Percentiles rank a stretch among this genome's conserved stretches.
phyloP scores from a whole-genome alignment of 805 yeast genomes.

The Candida nanaspora region DNA sequence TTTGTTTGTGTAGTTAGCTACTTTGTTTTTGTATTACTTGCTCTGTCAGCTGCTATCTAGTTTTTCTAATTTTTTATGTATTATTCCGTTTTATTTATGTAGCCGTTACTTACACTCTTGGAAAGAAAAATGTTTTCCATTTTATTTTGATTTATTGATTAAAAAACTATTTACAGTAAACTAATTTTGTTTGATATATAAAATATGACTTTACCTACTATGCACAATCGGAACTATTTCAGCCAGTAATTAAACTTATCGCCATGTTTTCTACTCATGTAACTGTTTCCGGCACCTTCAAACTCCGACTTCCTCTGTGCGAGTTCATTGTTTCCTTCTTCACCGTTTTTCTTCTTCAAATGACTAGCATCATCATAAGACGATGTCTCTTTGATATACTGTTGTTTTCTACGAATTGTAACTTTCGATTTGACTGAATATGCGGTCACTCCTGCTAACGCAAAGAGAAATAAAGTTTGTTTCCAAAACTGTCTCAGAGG shows the following conservation, averaged over 20 bases:
- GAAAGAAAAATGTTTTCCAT: no score
- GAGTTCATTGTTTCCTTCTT: conserved; percentile 14
- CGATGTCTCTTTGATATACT: conserved; percentile 27
- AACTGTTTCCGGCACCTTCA: conserved; percentile 63
- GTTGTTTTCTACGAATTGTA: conserved; percentile 25
- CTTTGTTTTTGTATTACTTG: not conserved
- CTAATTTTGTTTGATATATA: no score
- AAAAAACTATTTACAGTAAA: conserved; percentile 1
- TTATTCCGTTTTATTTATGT: not conserved
- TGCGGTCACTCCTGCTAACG: conserved; percentile 25
- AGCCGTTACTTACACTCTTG: not conserved
- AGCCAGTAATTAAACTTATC: conserved; percentile 25
- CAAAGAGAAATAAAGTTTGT: conserved; percentile 21
- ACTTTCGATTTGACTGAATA: conserved; percentile 28
- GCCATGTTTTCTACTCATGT: conserved; percentile 35
- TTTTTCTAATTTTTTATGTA: not conserved
- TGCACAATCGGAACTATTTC: no score
- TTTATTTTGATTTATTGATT: no score
- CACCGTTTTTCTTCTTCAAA: conserved; percentile 14
- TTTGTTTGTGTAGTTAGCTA: not conserved
- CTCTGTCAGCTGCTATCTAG: not conserved
- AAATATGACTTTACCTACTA: no score
- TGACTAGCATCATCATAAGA: conserved; percentile 16
- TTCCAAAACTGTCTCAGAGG: conserved; percentile 12
- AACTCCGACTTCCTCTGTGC: conserved; percentile 51